A percentile compares a stretch with the other conserved stretches of the same genome.
phyloP scores from a whole-genome alignment of 768 basidiomycete genomes.

The Podaxis sp. region DNA sequence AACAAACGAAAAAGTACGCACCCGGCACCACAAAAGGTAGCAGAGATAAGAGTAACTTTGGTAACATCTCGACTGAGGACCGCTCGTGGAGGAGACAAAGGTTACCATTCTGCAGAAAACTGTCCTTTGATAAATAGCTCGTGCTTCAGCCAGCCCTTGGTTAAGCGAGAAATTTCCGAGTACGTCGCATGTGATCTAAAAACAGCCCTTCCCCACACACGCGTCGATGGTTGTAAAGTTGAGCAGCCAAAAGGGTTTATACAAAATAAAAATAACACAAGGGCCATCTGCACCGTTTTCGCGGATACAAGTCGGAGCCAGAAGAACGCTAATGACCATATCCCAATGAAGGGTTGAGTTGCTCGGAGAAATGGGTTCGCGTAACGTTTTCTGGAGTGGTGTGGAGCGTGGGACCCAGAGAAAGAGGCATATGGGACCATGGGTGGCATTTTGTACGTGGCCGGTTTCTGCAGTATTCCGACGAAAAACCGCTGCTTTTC shows the following conservation, averaged over 20 bases:
- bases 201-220: not conserved
- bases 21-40: not conserved
- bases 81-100: not conserved
- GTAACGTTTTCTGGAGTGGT: not conserved
- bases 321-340: not conserved
- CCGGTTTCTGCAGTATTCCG: not conserved
- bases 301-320: not conserved
- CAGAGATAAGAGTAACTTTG: not conserved
- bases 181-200: not conserved
- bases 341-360: not conserved
- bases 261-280: not conserved
- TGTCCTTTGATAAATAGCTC: not conserved
- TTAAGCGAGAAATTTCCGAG: constrained; percentile 2
- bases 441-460: not conserved
- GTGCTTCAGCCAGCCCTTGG: not conserved
- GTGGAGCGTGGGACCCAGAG: not conserved
- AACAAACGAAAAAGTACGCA: not conserved
- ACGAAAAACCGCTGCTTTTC: not conserved
- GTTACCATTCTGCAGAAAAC: not conserved
- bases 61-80: not conserved
- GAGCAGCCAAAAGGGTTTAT: too few relatives aligned
- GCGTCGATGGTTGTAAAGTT: not conserved
- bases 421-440: not conserved
- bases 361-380: not conserved
- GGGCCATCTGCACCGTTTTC: not conserved